Conservation (phyloP, 306 rosid species). For the Pterocarpus santalinus region DNA sequence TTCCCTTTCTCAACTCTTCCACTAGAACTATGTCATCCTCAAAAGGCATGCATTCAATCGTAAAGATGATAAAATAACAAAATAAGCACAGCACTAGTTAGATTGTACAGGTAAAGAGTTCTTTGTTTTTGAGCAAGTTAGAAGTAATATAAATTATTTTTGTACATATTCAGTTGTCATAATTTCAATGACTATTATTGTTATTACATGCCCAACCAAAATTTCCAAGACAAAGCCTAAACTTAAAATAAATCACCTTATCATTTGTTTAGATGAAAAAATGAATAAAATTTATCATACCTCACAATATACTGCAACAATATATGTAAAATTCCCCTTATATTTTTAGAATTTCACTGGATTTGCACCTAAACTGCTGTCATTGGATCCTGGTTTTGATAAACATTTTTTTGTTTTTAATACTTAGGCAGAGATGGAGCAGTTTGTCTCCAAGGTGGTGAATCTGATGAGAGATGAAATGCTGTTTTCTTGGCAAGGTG, state of each 20-base stretch:
- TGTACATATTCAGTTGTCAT: neutral
- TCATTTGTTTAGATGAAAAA: neutral
- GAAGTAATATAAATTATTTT: neutral
- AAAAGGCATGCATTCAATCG: neutral
- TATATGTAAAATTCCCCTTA: neutral
- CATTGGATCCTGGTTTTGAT: slow-evolving; percentile 42
- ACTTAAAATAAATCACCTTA: neutral
- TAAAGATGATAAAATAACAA: neutral
- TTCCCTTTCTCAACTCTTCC: neutral
- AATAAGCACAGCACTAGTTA: neutral
- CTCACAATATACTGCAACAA: slow-evolving; percentile 5
- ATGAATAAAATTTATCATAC: neutral
- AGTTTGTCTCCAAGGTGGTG: slow-evolving; percentile 88
- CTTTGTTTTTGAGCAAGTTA: neutral
- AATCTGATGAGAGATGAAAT: slow-evolving; percentile 77
- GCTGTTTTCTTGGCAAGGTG: slow-evolving; percentile 97
- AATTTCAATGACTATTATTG: neutral
- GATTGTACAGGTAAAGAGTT: neutral
- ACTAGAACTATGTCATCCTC: neutral
- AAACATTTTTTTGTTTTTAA: neutral
- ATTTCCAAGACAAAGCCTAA: slow-evolving; percentile 6
- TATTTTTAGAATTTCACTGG: slow-evolving; percentile 28
- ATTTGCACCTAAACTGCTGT: slow-evolving; percentile 7
- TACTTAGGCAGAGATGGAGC: slow-evolving; percentile 86
- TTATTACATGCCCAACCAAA: neutral